Conservation (phyloP, 306 rosid genomes). For the Arachis stenosperma region DNA sequence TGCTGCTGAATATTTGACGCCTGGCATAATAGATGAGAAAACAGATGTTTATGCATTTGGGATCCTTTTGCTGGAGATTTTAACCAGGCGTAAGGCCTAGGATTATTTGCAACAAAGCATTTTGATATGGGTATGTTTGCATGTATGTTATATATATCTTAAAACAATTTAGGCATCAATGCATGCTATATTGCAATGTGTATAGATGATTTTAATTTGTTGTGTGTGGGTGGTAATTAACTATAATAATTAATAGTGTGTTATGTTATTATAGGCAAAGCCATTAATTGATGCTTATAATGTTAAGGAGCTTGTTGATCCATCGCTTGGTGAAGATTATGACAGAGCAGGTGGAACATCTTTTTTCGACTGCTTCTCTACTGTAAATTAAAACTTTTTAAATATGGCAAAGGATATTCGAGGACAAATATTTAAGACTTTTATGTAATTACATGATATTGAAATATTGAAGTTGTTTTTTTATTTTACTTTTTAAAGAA, state of each 20-base stretch:
- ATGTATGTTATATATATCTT: too few relatives aligned
- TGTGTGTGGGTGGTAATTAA: too few relatives aligned
- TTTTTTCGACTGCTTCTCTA: slow-evolving; percentile 74
- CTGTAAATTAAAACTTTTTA: too few relatives aligned
- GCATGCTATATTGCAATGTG: too few relatives aligned
- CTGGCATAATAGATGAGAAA: slow-evolving; percentile 79
- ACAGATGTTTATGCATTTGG: slow-evolving; percentile 85
- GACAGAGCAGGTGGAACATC: slow-evolving; percentile 56
- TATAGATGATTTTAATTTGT: too few relatives aligned
- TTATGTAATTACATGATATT: too few relatives aligned
- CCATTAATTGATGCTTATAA: slow-evolving; percentile 60
- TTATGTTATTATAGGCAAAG: slow-evolving; percentile 42
- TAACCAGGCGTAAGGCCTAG: slow-evolving; percentile 78
- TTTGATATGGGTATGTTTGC: slow-evolving; percentile 61
- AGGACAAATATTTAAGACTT: too few relatives aligned
- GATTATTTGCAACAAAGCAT: slow-evolving; percentile 65
- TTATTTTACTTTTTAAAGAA: too few relatives aligned
- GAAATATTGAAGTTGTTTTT: too few relatives aligned
- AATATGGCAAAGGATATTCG: too few relatives aligned
- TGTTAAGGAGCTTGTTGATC: slow-evolving; percentile 63
- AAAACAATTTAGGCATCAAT: too few relatives aligned
- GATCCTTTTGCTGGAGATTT: slow-evolving; percentile 76
- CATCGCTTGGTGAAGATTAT: slow-evolving; percentile 59
- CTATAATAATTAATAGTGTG: too few relatives aligned
- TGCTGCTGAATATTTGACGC: slow-evolving; percentile 88